A percentile compares a stretch with the other conserved stretches of the same genome.
These are phyloP conservation scores for Metschnikowia arizonensis DNA, from an alignment of 805 yeast species.

Conservation along the genomic window DNA sequence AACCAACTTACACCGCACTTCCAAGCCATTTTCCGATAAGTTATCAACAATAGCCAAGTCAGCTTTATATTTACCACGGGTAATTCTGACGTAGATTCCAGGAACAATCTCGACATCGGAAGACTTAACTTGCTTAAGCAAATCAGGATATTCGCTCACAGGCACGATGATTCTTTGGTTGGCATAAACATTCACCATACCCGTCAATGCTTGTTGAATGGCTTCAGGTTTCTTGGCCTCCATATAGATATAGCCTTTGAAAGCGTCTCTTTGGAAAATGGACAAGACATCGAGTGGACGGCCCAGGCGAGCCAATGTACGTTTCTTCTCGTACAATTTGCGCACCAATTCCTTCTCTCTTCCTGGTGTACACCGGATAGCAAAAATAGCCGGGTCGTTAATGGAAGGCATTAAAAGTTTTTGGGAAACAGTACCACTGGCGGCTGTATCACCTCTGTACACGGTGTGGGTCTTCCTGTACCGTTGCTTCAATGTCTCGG, in stretches of 20 bases:
- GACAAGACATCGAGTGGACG: slow-evolving; percentile 81
- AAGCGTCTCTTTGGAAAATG: slow-evolving; percentile 91
- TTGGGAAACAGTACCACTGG: slow-evolving; percentile 70
- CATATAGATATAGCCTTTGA: slow-evolving; percentile 85
- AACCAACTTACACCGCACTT: slow-evolving; percentile 87
- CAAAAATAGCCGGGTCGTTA: slow-evolving; percentile 95
- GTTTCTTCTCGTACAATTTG: slow-evolving; percentile 76
- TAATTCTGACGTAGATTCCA: slow-evolving; percentile 87
- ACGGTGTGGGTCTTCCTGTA: slow-evolving; percentile 84
- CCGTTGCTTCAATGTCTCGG: slow-evolving; percentile 85
- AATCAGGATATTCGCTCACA: slow-evolving; percentile 89
- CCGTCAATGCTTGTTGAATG: slow-evolving; percentile 80
- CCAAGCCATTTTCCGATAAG: slow-evolving; percentile 90
- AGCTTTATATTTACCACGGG: slow-evolving; percentile 86
- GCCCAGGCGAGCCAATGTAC: slow-evolving; percentile 68
- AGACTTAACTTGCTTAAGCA: slow-evolving; percentile 83
- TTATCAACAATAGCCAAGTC: slow-evolving; percentile 93
- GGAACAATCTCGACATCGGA: slow-evolving; percentile 85
- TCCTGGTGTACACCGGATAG: slow-evolving; percentile 89
- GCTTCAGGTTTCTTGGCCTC: slow-evolving; percentile 95
- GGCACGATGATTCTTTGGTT: slow-evolving; percentile 83
- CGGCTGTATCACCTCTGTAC: slow-evolving; percentile 78
- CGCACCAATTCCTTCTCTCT: slow-evolving; percentile 88
- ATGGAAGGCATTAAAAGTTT: slow-evolving; percentile 91
- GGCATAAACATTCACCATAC: slow-evolving; percentile 79